Percentiles rank a stretch among this genome's conserved stretches.
Conservation (phyloP, 2,329 filamentous ascomycete species). For the Ceratocystis alfenasii region DNA sequence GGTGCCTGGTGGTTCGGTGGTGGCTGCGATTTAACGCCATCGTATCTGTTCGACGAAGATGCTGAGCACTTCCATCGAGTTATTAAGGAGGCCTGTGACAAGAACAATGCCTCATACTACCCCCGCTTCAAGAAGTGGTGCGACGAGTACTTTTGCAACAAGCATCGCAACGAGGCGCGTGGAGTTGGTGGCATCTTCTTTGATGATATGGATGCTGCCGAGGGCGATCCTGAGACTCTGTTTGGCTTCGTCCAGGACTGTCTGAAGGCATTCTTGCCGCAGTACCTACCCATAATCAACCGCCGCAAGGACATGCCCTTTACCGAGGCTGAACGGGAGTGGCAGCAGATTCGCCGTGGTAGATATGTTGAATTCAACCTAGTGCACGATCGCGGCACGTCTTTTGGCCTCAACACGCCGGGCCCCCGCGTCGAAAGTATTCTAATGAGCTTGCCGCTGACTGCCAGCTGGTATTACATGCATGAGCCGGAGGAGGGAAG, state of each 20-base stretch:
- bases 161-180: conserved; percentile 75
- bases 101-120: conserved; percentile 85
- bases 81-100: conserved; percentile 85
- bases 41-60: conserved; percentile 93
- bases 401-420: conserved; percentile 87
- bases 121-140: conserved; percentile 96
- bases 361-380: conserved; percentile 98
- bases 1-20: conserved; percentile 97
- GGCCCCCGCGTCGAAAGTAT: conserved; percentile 91
- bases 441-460: conserved; percentile 88
- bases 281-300: conserved; percentile 80
- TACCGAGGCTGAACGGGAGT: conserved; percentile 75
- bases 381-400: conserved; percentile 88
- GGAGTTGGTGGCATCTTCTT: conserved; percentile 97
- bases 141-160: conserved; percentile 92
- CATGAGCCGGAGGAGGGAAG: conserved; percentile 65
- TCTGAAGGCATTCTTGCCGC: conserved; percentile 75
- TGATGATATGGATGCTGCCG: conserved; percentile 80
- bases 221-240: conserved; percentile 76
- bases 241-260: conserved; percentile 84
- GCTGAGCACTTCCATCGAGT: conserved; percentile 92
- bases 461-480: conserved; percentile 94
- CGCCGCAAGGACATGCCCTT: conserved; percentile 86
- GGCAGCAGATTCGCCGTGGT: conserved; percentile 92
- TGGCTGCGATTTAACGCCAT: conserved; percentile 83